Conservation (phyloP, 768 basidiomycete genomes). For the Tylopilus plumbeoviolaceoides region DNA sequence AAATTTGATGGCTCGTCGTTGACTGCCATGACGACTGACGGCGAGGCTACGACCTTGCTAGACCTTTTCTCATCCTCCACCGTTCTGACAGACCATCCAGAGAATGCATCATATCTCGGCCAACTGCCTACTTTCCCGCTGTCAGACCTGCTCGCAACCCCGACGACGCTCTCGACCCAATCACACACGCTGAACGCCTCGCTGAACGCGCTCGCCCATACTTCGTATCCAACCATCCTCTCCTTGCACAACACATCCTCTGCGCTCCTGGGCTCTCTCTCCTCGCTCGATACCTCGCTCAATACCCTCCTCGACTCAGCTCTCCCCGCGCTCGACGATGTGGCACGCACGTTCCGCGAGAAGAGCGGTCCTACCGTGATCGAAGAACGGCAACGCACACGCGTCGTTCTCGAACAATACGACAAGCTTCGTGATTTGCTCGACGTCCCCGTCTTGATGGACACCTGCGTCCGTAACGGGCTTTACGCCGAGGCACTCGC, state of each 20-base stretch:
- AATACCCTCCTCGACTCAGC: slow-evolving; percentile 58
- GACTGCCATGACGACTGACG: slow-evolving; percentile 19
- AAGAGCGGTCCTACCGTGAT: slow-evolving; percentile 69
- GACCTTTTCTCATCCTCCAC: slow-evolving; percentile 25
- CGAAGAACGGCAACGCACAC: slow-evolving; percentile 67
- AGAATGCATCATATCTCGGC: slow-evolving; percentile 51
- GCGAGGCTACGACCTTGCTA: slow-evolving; percentile 22
- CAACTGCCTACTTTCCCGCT: slow-evolving; percentile 66
- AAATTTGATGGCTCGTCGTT: neutral
- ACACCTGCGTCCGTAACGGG: slow-evolving; percentile 90
- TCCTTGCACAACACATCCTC: slow-evolving; percentile 80
- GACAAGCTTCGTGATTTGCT: slow-evolving; percentile 91
- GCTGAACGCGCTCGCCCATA: slow-evolving; percentile 83
- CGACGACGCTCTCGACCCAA: slow-evolving; percentile 74
- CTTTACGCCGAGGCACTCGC: slow-evolving; percentile 91
- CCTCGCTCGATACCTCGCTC: slow-evolving; percentile 72
- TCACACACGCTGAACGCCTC: slow-evolving; percentile 85
- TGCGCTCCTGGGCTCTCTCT: slow-evolving; percentile 67
- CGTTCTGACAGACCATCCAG: slow-evolving; percentile 12
- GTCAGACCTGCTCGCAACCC: slow-evolving; percentile 65
- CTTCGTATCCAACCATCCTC: slow-evolving; percentile 89
- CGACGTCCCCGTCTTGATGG: slow-evolving; percentile 85
- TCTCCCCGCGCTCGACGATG: slow-evolving; percentile 74
- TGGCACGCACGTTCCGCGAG: slow-evolving; percentile 66
- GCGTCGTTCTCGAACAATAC: slow-evolving; percentile 88